These are phyloP conservation scores for Nematodospora valgi DNA, from an alignment of 805 yeast genomes.

Conservation along the genomic window DNA sequence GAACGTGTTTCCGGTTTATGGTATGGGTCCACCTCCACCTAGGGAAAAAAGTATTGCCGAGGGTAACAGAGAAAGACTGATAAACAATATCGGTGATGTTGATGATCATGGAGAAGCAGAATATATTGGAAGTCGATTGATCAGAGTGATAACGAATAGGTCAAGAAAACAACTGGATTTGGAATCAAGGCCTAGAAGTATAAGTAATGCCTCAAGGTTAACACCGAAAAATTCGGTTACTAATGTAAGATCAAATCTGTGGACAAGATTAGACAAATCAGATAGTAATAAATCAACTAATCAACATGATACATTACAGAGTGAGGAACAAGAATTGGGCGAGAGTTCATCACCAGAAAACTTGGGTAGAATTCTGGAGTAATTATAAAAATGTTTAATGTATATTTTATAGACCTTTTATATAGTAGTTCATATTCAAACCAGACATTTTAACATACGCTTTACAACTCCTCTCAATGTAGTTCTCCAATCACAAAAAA, in stretches of 20 bases:
- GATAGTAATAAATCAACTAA: not conserved
- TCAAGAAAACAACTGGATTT: conserved; percentile 5
- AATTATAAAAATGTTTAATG: not conserved
- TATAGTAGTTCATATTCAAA: no score
- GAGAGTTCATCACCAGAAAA: not conserved
- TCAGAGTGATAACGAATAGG: conserved; percentile 16
- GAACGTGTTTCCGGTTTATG: conserved; percentile 77
- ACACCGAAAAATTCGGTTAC: conserved; percentile 1
- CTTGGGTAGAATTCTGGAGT: conserved; percentile 1
- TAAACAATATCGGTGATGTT: no score
- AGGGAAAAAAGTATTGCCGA: conserved; percentile 57
- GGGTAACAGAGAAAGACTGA: conserved; percentile 10
- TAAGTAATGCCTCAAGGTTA: not conserved
- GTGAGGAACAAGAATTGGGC: not conserved
- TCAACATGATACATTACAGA: not conserved
- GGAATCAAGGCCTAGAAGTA: conserved; percentile 7
- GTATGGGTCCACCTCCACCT: conserved; percentile 65
- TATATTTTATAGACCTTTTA: no score
- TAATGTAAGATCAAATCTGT: not conserved
- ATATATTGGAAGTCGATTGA: conserved; percentile 19
- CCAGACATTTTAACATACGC: no score
- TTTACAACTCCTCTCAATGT: no score
- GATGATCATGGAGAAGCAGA: conserved; percentile 14
- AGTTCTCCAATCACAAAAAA: no score
- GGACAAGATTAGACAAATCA: not conserved